A percentile compares a stretch with the other conserved stretches of the same genome.
Evolutionary conservation across 2,329 filamentous ascomycete genomes (phyloP).

Genomic region (Rhynchosporium secalis): DNA sequence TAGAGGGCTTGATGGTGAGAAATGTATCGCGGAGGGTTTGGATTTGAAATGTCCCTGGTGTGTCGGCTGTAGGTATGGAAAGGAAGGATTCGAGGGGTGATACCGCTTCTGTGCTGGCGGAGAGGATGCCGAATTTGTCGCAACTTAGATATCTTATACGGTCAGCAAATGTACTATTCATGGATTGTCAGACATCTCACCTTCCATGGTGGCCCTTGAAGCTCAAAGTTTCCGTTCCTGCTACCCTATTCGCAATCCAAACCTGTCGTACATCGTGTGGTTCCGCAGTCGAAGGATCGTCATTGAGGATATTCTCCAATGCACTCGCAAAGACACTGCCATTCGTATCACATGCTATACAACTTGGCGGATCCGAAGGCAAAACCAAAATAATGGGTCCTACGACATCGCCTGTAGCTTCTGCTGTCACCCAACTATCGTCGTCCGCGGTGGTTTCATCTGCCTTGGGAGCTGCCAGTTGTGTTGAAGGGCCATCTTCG

Average conservation of each 20-base stretch:
- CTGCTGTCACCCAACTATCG: constrained; percentile 90
- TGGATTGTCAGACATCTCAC: constrained; percentile 46
- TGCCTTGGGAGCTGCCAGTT: constrained; percentile 26
- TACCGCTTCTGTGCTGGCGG: constrained; percentile 77
- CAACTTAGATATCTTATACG: constrained; percentile 73
- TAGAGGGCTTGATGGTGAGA: constrained; percentile 59
- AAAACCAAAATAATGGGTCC: constrained; percentile 84
- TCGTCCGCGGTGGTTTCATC: constrained; percentile 51
- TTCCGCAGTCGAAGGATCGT: constrained; percentile 79
- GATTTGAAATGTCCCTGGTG: constrained; percentile 70
- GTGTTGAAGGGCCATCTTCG: constrained; percentile 30
- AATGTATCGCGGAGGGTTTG: constrained; percentile 73
- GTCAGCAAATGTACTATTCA: constrained; percentile 15
- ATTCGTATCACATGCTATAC: constrained; percentile 80
- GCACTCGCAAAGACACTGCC: constrained; percentile 82
- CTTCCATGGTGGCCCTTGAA: constrained; percentile 90
- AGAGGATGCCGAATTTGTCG: constrained; percentile 78
- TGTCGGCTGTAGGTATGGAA: constrained; percentile 62
- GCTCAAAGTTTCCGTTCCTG: constrained; percentile 77
- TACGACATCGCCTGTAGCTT: constrained; percentile 68
- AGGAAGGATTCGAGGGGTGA: constrained; percentile 80
- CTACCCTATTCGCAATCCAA: constrained; percentile 83
- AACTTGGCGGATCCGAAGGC: constrained; percentile 70
- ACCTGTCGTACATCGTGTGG: constrained; percentile 96
- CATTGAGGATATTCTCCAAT: constrained; percentile 87